Base-by-base conservation (phyloP, 192 early-diverging fungal genomes). In the Coemansia sp. region DNA sequence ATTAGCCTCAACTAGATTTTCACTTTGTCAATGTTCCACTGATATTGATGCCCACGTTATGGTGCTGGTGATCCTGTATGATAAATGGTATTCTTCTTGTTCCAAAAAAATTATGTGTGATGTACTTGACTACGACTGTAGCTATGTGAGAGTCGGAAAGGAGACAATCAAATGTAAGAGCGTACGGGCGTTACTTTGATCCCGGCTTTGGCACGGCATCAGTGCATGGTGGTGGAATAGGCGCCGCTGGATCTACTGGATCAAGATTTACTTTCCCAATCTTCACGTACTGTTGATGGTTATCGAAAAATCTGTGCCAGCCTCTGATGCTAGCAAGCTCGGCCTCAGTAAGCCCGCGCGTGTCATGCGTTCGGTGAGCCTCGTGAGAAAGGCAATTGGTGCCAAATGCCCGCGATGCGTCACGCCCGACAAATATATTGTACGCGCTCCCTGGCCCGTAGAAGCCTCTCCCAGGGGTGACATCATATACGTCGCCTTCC, bases 401-500 rank as follows among this genome's bases (percentile, higher is more conserved):
- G 18, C 91, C 90, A 73, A 92, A 99, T 14, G 98, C 95, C 33
- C 98, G 85, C 14, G 95, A 89, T 4, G 95, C 94, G 81, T 99
- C 98, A 45, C 85, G 85, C 1, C 98, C 96, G 8, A 93, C 83
- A 84, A 97, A 99, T 75, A 93, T 88, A 39, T 86, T 73, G 78
- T 98, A 99, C 15, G 92, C 57, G 66, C 74, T 75, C 60, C 91
- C 92, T 49, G 84, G 86, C 6, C 92, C 93, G 63, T 99, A 99
- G 74, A 91, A 93, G 2, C 84, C 76, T 46, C 76, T 69, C 20
- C 95, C 93, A 0, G 69, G 75, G 7, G 91, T 86, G 9, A 99
- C 98, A 66, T 99, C 98, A 85, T 93, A 99, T 4, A 99, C 92
- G 43, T 94, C 90, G 20, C 98, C 96, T 59, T 90, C 88, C 53